phyloP scores from a whole-genome alignment of 306 rosid genomes.

The Corylus avellana region DNA sequence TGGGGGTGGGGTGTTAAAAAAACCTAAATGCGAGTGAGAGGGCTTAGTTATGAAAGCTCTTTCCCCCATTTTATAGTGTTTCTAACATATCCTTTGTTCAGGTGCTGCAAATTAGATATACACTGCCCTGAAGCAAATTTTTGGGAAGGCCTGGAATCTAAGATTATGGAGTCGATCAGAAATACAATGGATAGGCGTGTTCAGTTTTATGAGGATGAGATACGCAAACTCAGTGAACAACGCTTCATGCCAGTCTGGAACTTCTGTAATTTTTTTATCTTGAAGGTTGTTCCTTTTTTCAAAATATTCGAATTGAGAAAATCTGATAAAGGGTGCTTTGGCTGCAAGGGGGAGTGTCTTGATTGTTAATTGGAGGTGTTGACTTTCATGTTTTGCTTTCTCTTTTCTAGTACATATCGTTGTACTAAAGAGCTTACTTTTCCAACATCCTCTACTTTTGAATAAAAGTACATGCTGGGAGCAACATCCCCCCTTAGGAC shows the following conservation, averaged over 20 bases:
- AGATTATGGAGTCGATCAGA: conserved; percentile 85
- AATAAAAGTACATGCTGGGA: conserved; percentile 1
- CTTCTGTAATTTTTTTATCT: conserved; percentile 94
- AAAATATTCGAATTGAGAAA: conserved; percentile 28
- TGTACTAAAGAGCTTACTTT: not conserved
- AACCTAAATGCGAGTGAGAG: not conserved
- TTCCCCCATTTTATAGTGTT: conserved; percentile 31
- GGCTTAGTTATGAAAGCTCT: conserved; percentile 12
- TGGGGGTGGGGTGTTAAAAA: not conserved
- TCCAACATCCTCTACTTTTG: conserved; percentile 5
- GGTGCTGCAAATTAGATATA: conserved; percentile 94
- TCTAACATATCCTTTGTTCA: conserved; percentile 39
- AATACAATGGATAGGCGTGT: conserved; percentile 96
- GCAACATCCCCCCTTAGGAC: not conserved
- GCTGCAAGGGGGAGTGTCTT: conserved; percentile 2
- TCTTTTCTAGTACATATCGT: not conserved
- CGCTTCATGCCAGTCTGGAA: conserved; percentile 99
- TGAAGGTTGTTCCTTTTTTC: conserved; percentile 70
- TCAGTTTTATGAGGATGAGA: conserved; percentile 97
- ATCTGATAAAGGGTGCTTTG: conserved; percentile 24
- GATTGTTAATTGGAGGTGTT: conserved; percentile 3
- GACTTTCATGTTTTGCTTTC: not conserved
- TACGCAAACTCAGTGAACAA: conserved; percentile 96
- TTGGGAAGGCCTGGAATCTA: conserved; percentile 96
- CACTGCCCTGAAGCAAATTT: conserved; percentile 81